Evolutionary conservation across 208 protist species (phyloP).

Genomic region (Plasmodiophora brassicae): DNA sequence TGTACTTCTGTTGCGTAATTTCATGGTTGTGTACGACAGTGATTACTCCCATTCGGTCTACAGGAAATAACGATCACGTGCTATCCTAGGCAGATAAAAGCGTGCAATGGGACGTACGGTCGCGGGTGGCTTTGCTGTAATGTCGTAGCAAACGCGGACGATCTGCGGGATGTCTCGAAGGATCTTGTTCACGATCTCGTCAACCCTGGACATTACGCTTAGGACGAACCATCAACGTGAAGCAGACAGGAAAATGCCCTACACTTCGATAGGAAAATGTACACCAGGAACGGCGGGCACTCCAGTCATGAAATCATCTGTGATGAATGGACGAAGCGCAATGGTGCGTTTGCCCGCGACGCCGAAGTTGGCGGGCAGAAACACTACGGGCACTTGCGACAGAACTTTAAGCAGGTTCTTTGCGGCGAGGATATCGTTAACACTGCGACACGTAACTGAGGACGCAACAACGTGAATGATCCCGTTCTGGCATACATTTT

Average conservation of each 20-base stretch:
- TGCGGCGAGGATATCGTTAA: background rate
- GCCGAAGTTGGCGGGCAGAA: constrained; percentile 62
- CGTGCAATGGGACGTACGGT: constrained; percentile 65
- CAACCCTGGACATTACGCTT: background rate
- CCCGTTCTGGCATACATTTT: background rate
- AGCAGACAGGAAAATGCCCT: constrained; percentile 45
- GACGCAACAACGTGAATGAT: background rate
- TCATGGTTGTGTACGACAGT: no score
- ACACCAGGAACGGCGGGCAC: constrained; percentile 72
- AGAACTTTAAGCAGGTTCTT: background rate
- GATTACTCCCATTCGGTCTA: constrained; percentile 31
- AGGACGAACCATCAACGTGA: background rate
- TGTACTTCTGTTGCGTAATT: no score
- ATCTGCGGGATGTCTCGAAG: constrained; percentile 67
- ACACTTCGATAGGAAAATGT: constrained; percentile 70
- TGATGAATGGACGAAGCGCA: constrained; percentile 88
- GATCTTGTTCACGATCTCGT: constrained; percentile 27
- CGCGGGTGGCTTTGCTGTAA: constrained; percentile 91
- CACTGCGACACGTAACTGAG: no score
- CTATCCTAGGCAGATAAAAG: background rate
- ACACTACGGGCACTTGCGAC: constrained; percentile 27
- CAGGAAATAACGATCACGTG: background rate
- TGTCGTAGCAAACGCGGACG: constrained; percentile 83
- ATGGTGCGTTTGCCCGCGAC: constrained; percentile 63
- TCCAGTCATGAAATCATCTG: constrained; percentile 90